phyloP scores from a whole-genome alignment of 495 filamentous ascomycete genomes.

The Tuber microsphaerosporum region DNA sequence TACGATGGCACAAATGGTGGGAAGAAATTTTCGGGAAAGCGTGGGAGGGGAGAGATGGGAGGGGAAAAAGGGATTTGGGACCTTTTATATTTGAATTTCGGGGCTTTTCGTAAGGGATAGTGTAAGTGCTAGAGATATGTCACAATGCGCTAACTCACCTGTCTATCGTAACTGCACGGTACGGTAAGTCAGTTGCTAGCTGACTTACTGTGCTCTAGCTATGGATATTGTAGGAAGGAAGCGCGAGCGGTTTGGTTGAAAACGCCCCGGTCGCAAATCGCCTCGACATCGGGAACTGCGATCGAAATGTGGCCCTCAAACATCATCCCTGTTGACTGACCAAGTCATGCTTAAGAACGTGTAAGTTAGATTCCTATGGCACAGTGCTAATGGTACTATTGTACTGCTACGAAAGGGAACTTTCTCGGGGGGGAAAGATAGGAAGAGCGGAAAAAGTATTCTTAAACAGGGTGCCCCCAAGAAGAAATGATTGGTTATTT shows the following conservation, averaged over 20 bases:
- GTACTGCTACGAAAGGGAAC: not conserved
- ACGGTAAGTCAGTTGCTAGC: no score
- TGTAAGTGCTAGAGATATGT: not conserved
- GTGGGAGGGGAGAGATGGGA: not conserved
- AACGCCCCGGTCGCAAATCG: not conserved
- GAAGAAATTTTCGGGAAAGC: not conserved
- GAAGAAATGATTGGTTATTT: not conserved
- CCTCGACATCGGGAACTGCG: slow-evolving; percentile 2
- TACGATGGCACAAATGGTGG: not conserved
- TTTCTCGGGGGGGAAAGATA: not conserved
- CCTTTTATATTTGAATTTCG: not conserved
- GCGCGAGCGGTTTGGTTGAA: not conserved
- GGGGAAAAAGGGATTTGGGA: not conserved
- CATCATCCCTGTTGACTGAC: slow-evolving; percentile 27
- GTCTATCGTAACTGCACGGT: no score
- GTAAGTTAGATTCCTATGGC: not conserved
- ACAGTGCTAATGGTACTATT: not conserved
- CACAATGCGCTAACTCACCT: not conserved
- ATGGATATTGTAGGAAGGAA: not conserved
- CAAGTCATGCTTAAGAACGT: slow-evolving; percentile 22
- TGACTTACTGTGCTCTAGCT: not conserved
- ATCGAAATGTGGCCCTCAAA: not conserved
- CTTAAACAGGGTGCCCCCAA: not conserved
- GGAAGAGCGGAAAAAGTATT: not conserved
- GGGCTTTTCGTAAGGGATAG: not conserved